A percentile compares a stretch with the other conserved stretches of the same genome.
Conservation (phyloP, 2,329 filamentous ascomycete genomes). For the Fusarium continuum region DNA sequence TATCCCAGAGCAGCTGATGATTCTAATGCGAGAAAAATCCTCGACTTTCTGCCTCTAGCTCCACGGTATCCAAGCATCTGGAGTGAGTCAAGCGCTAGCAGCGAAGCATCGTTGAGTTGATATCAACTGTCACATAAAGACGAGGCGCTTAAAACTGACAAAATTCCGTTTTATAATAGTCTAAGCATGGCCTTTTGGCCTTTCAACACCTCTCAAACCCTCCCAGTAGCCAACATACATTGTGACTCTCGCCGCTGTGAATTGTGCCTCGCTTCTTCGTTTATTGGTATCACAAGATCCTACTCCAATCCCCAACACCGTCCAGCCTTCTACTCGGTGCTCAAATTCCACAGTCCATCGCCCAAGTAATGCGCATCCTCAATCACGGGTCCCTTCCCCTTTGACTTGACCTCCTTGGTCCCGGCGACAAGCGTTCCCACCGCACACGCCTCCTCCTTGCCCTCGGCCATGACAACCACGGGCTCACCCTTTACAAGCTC, state of each 20-base stretch:
- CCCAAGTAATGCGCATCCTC: slow-evolving; percentile 94
- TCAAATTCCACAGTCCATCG: slow-evolving; percentile 88
- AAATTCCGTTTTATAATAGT: background rate
- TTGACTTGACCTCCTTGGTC: slow-evolving; percentile 91
- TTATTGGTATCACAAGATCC: slow-evolving; percentile 36
- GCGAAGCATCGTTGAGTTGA: too few relatives aligned
- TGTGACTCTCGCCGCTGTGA: background rate
- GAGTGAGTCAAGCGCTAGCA: too few relatives aligned
- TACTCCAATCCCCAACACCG: background rate
- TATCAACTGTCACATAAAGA: background rate
- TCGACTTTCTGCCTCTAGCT: too few relatives aligned
- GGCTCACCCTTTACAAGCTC: slow-evolving; percentile 83
- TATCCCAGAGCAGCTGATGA: too few relatives aligned
- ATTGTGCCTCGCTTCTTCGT: slow-evolving; percentile 3
- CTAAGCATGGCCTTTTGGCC: background rate
- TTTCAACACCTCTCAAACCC: background rate
- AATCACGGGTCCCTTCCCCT: slow-evolving; percentile 93
- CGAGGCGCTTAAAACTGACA: background rate
- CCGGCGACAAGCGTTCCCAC: slow-evolving; percentile 85
- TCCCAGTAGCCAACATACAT: background rate
- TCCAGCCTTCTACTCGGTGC: slow-evolving; percentile 52
- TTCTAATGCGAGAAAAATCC: too few relatives aligned
- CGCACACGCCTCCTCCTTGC: slow-evolving; percentile 90
- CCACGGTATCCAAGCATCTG: too few relatives aligned
- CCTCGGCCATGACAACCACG: slow-evolving; percentile 90